Conservation (phyloP, 495 filamentous ascomycete genomes). For the Tetracladium setigerum region DNA sequence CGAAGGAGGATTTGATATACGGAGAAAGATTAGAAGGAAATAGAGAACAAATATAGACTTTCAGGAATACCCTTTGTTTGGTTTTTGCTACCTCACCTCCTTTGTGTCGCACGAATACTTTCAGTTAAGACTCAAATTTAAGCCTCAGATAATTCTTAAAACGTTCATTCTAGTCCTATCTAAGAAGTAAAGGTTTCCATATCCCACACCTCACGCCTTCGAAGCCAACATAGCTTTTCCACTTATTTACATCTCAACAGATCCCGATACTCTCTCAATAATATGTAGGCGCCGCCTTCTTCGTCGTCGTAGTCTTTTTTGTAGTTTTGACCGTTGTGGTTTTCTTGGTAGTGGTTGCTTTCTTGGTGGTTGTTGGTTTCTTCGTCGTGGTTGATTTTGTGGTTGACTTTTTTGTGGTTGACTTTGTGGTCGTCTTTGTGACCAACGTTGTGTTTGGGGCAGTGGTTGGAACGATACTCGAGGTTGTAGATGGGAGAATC, state of each 20-base stretch:
- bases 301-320: slow-evolving; percentile 16
- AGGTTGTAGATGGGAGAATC: slow-evolving; percentile 1
- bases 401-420: slow-evolving; percentile 13
- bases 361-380: slow-evolving; percentile 9
- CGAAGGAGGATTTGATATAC: too few species aligned
- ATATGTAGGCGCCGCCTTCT: not conserved
- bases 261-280: not conserved
- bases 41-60: too few species aligned
- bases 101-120: too few species aligned
- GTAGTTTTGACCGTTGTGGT: slow-evolving; percentile 18
- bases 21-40: too few species aligned
- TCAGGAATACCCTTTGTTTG: too few species aligned
- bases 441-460: slow-evolving; percentile 10
- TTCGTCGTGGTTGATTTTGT: slow-evolving; percentile 14
- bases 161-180: too few species aligned
- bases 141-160: too few species aligned
- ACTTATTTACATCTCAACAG: not conserved
- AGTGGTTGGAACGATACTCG: slow-evolving; percentile 15
- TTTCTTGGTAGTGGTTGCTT: slow-evolving; percentile 16
- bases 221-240: too few species aligned
- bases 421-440: slow-evolving; percentile 18
- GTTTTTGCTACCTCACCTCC: too few species aligned
- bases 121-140: too few species aligned
- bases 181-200: too few species aligned
- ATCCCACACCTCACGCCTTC: too few species aligned